These are phyloP conservation scores for Botrytis aclada DNA, from an alignment of 2,329 filamentous ascomycete genomes.

Conservation along the genomic window DNA sequence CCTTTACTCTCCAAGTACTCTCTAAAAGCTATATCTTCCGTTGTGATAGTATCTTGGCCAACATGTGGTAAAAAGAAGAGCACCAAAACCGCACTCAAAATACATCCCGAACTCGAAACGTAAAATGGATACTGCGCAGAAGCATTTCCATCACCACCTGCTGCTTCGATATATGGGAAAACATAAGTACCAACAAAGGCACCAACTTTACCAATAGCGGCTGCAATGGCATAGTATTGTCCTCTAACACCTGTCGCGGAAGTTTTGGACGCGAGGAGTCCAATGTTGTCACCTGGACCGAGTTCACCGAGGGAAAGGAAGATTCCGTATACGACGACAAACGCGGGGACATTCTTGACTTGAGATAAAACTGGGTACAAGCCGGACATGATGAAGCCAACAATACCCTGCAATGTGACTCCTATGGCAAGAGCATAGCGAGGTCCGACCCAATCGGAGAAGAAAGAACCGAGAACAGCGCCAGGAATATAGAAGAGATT, in stretches of 20 bases:
- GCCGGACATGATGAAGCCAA: slow-evolving; percentile 88
- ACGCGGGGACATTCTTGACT: slow-evolving; percentile 65
- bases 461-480: slow-evolving; percentile 70
- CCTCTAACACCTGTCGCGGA: slow-evolving; percentile 86
- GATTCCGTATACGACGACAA: slow-evolving; percentile 76
- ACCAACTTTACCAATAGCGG: slow-evolving; percentile 71
- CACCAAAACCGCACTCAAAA: slow-evolving; percentile 68
- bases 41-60: slow-evolving; percentile 77
- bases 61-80: slow-evolving; percentile 72
- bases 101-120: slow-evolving; percentile 72
- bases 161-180: slow-evolving; percentile 67
- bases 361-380: slow-evolving; percentile 69
- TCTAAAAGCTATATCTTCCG: slow-evolving; percentile 74
- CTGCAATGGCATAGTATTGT: slow-evolving; percentile 70
- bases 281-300: slow-evolving; percentile 89
- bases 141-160: slow-evolving; percentile 56
- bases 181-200: slow-evolving; percentile 86
- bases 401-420: slow-evolving; percentile 67
- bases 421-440: slow-evolving; percentile 69
- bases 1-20: slow-evolving; percentile 69
- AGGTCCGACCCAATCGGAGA: slow-evolving; percentile 76
- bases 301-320: slow-evolving; percentile 77
- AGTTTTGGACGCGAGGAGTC: slow-evolving; percentile 80
- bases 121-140: slow-evolving; percentile 84
- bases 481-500: slow-evolving; percentile 89